phyloP scores from a whole-genome alignment of 208 protist species.

The Leishmania guyanensis region DNA sequence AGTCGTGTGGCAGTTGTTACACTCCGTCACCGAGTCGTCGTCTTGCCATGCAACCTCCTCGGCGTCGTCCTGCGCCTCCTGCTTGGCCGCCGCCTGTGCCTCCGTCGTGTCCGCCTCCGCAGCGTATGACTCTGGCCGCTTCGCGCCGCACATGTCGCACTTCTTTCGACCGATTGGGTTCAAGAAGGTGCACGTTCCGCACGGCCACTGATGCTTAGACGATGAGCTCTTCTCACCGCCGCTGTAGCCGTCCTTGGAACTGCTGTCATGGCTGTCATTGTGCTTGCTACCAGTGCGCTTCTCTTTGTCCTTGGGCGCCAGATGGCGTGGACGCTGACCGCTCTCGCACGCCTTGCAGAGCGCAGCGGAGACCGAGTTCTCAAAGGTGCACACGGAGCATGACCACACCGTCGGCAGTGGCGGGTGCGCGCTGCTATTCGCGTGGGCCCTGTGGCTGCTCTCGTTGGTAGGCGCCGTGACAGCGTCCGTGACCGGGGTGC shows the following conservation, averaged over 20 bases:
- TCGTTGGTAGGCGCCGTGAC: neutral
- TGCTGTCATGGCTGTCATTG: neutral
- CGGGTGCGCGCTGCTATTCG: slow-evolving; percentile 4
- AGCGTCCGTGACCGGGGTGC: slow-evolving; percentile 35
- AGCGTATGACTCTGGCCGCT: slow-evolving; percentile 53
- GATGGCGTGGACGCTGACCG: slow-evolving; percentile 69
- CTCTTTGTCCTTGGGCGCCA: slow-evolving; percentile 22
- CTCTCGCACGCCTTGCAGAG: slow-evolving; percentile 76
- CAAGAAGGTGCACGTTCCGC: slow-evolving; percentile 68
- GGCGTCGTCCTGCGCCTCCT: slow-evolving; percentile 55
- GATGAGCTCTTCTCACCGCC: slow-evolving; percentile 11
- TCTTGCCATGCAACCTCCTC: slow-evolving; percentile 83
- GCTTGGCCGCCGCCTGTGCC: slow-evolving; percentile 29
- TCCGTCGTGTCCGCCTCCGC: slow-evolving; percentile 23
- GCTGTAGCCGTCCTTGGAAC: neutral
- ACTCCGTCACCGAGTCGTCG: slow-evolving; percentile 63
- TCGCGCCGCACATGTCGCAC: slow-evolving; percentile 77
- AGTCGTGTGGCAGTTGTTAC: slow-evolving; percentile 70
- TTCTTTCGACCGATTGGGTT: slow-evolving; percentile 50
- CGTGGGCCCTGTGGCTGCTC: neutral
- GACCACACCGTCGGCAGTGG: slow-evolving; percentile 44
- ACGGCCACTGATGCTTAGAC: slow-evolving; percentile 47
- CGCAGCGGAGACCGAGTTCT: slow-evolving; percentile 54
- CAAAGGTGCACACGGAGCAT: slow-evolving; percentile 82
- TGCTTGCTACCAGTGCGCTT: neutral